Conservation (phyloP, 208 protist genomes). For the Spongospora subterranea region DNA sequence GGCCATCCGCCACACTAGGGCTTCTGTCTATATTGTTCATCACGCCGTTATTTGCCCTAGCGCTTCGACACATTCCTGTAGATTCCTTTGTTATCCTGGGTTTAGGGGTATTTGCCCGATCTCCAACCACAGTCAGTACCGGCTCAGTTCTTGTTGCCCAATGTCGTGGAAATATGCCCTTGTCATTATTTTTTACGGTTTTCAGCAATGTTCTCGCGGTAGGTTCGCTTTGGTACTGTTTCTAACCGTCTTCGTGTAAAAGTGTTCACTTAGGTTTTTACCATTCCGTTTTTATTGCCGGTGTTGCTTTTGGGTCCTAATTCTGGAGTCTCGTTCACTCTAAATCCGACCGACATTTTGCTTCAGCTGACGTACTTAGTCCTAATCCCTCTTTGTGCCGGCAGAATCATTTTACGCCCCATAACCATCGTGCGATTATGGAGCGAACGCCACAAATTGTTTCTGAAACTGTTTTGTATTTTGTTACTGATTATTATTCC, state of each 20-base stretch:
- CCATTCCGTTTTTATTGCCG: slow-evolving; percentile 39
- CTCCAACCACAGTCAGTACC: slow-evolving; percentile 24
- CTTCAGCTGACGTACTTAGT: neutral
- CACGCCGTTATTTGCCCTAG: slow-evolving; percentile 17
- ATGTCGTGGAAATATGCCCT: neutral
- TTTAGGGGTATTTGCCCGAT: neutral
- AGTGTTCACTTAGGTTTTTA: neutral
- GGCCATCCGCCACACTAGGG: neutral
- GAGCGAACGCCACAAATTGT: neutral
- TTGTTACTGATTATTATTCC: slow-evolving; percentile 2
- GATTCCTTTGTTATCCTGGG: neutral
- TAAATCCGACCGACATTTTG: neutral
- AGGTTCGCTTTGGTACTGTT: neutral
- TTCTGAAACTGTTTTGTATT: neutral
- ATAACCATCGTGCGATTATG: neutral
- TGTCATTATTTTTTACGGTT: neutral
- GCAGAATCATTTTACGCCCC: neutral
- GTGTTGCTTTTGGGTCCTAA: neutral
- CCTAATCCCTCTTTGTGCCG: neutral
- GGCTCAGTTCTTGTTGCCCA: slow-evolving; percentile 20
- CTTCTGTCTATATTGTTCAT: slow-evolving; percentile 19
- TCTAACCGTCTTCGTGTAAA: neutral
- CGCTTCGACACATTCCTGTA: neutral
- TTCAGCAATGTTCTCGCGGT: neutral
- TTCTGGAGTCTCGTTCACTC: neutral